Percentiles rank a stretch among this genome's conserved stretches.
Evolutionary conservation across 1,284 basidiomycete species (phyloP).

Genomic region (Lentinula novae-zelandiae): DNA sequence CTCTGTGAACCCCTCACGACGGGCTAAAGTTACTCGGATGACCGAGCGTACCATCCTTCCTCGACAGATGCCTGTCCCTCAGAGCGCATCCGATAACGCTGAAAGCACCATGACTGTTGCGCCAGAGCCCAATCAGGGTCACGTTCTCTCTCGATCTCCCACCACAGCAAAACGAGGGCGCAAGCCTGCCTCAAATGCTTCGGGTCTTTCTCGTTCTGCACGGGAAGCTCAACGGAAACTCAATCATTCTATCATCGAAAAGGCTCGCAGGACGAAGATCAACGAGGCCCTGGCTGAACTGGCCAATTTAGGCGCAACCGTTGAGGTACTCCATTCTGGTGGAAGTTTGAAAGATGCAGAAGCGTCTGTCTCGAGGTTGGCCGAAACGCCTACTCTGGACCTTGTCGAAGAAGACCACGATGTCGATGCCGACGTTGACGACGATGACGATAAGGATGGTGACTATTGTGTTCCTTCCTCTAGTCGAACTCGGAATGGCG

Average conservation of each 20-base stretch:
- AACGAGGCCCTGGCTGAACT: conserved; percentile 69
- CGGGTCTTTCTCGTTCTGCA: conserved; percentile 59
- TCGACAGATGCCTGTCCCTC: conserved; percentile 2
- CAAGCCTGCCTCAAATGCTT: conserved; percentile 37
- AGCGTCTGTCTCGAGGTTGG: conserved; percentile 8
- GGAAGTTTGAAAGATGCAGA: neutral
- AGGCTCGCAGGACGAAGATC: conserved; percentile 78
- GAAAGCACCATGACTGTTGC: conserved; percentile 14
- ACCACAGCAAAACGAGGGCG: conserved; percentile 54
- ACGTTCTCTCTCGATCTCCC: conserved; percentile 12
- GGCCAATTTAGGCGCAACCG: neutral
- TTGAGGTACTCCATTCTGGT: neutral
- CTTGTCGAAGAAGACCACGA: conserved; percentile 22
- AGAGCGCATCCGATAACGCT: conserved; percentile 13
- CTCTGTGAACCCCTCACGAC: conserved; percentile 37
- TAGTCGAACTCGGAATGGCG: conserved; percentile 3
- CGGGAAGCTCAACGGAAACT: conserved; percentile 76
- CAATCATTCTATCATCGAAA: conserved; percentile 83
- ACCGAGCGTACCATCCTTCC: conserved; percentile 15
- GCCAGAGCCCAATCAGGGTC: conserved; percentile 19
- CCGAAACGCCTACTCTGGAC: conserved; percentile 2
- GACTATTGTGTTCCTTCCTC: conserved; percentile 15
- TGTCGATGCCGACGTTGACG: conserved; percentile 23
- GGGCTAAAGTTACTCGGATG: conserved; percentile 15
- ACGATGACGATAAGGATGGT: conserved; percentile 27